Base-by-base conservation (phyloP, 257 asterid genomes). In the Henckelia pumila region DNA sequence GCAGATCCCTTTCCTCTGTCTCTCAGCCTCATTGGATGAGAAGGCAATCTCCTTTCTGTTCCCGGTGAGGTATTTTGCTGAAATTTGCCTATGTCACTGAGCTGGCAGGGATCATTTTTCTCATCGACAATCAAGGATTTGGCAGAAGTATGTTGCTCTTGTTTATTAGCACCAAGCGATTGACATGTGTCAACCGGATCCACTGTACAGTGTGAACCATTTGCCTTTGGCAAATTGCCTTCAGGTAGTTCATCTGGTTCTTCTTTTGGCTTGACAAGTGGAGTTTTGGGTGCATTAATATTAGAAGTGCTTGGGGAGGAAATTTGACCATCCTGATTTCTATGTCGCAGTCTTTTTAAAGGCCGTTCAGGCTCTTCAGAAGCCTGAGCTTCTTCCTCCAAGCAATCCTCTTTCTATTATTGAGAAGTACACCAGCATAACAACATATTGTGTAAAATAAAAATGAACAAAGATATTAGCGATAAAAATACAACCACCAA, bases 311-410 rank as follows among this genome's bases (percentile, higher is more conserved):
- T 37, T 26, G 29, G 5, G 29, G 29, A 26, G 35, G 87, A 91
- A 67, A 71, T 60, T 73, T 83, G 85, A 69, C 79, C 89, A 65
- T 78, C 86, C 71, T 52, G 80, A 74, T 73, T 71, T 71, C 73
- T 75, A 50, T 13, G 85, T 56, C 91, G 80, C 74, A 72, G 69
- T 79, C 89, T 86, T 84, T 86, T 91, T 13, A 76, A 82, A 62
- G 96, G 88, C 47, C 82, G 84, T 47, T 47, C 81, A 49, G 79
- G 75, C 68, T 82, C 91, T 72, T 82, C 90, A 50, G 67, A 28
- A 58, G 65, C 80, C 69, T 74, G 80, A 30, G 81, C 71, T 85
- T 83, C 84, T 68, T 77, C 84, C 73, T 79, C 83, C 74, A 81
- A 57, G 72, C 60, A 56, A 60, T 73, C 73, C 61, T 69, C 77